Evolutionary conservation across 148 eudicot species (phyloP).

Genomic region (Tetragonia tetragonoides): DNA sequence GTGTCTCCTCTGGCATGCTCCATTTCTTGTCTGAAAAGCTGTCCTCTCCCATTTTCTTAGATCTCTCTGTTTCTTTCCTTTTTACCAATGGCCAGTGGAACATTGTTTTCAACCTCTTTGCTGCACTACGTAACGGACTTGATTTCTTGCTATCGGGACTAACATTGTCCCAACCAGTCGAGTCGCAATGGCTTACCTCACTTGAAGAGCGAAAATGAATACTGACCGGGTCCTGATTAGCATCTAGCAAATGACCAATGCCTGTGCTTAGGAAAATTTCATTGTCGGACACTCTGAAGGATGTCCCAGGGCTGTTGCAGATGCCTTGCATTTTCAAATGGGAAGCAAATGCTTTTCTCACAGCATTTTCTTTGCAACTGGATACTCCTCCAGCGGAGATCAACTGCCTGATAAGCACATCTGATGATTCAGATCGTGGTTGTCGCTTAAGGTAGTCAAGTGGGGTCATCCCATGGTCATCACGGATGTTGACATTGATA

Average conservation of each 20-base stretch:
- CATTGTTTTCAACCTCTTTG: conserved; percentile 52
- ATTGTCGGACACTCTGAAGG: conserved; percentile 62
- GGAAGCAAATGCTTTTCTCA: conserved; percentile 71
- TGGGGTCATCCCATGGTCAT: conserved; percentile 69
- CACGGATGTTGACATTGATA: conserved; percentile 64
- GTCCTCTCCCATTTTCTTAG: conserved; percentile 37
- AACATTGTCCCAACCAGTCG: conserved; percentile 28
- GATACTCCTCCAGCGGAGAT: conserved; percentile 88
- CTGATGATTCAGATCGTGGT: conserved; percentile 70
- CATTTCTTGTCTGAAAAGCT: conserved; percentile 25
- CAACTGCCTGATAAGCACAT: conserved; percentile 58
- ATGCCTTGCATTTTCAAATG: conserved; percentile 70
- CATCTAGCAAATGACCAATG: conserved; percentile 38
- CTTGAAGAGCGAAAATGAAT: conserved; percentile 32
- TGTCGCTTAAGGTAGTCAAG: conserved; percentile 85
- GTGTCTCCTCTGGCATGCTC: conserved; percentile 43
- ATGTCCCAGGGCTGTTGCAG: conserved; percentile 80
- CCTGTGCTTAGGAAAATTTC: conserved; percentile 66
- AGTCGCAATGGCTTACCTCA: conserved; percentile 40
- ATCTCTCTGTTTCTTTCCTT: conserved; percentile 28
- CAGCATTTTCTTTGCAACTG: conserved; percentile 58
- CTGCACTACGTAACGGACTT: conserved; percentile 38
- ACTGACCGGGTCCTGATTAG: conserved; percentile 18
- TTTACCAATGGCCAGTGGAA: conserved; percentile 66
- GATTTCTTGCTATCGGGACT: conserved; percentile 32